Percentiles rank a stretch among this genome's conserved stretches.
Conservation (phyloP, 352 stramenopile species). For the Globisporangium recalcitrans region DNA sequence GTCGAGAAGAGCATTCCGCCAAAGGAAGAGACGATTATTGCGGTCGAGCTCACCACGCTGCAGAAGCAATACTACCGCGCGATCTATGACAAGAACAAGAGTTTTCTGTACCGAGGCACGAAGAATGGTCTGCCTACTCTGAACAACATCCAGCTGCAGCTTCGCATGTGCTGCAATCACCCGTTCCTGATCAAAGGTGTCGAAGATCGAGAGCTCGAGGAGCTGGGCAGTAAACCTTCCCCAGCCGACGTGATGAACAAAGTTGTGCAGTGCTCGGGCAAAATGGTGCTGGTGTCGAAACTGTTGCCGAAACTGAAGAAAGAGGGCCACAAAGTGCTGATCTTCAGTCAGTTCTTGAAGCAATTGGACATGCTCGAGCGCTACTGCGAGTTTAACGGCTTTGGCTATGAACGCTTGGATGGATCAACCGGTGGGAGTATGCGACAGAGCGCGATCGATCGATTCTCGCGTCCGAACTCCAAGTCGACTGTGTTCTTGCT, state of each 20-base stretch:
- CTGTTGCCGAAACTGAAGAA: conserved; percentile 87
- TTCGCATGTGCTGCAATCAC: conserved; percentile 99
- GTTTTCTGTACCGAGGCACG: conserved; percentile 90
- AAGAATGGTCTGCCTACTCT: conserved; percentile 88
- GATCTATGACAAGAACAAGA: conserved; percentile 99
- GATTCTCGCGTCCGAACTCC: conserved; percentile 93
- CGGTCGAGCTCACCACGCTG: conserved; percentile 95
- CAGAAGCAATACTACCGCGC: conserved; percentile 99
- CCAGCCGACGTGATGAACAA: conserved; percentile 69
- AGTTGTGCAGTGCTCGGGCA: conserved; percentile 79
- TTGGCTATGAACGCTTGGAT: conserved; percentile 88
- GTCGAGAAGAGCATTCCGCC: conserved; percentile 95
- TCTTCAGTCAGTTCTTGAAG: conserved; percentile 95
- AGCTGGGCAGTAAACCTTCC: conserved; percentile 53
- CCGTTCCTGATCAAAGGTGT: conserved; percentile 97
- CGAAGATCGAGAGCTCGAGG: conserved; percentile 76
- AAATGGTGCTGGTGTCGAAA: conserved; percentile 90
- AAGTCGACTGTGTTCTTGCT: conserved; percentile 99
- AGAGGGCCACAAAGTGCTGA: conserved; percentile 92
- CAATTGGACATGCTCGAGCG: conserved; percentile 93
- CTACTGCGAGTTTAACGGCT: conserved; percentile 89
- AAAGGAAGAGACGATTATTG: conserved; percentile 95
- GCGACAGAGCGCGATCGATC: conserved; percentile 94
- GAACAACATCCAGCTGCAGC: conserved; percentile 99
- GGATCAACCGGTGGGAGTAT: conserved; percentile 85